These are phyloP conservation scores for Colletotrichum lini DNA, from an alignment of 2,329 filamentous ascomycete genomes.

Conservation along the genomic window DNA sequence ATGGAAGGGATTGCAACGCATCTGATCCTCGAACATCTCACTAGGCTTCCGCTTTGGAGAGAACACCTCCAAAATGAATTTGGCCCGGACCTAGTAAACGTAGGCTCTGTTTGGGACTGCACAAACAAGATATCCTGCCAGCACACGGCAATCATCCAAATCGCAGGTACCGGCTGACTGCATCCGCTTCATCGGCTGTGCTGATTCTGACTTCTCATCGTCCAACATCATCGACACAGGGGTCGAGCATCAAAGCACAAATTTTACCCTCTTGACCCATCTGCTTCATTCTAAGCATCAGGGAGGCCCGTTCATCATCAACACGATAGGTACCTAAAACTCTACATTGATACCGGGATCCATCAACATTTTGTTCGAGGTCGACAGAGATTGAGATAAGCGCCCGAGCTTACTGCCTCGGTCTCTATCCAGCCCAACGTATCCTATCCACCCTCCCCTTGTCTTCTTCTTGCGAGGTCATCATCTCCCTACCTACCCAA, in stretches of 20 bases:
- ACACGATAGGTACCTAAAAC: neutral
- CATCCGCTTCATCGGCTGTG: neutral
- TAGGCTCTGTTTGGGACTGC: neutral
- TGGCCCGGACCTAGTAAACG: constrained; percentile 11
- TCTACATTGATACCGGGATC: neutral
- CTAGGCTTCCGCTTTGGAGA: constrained; percentile 3
- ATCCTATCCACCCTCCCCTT: constrained; percentile 5
- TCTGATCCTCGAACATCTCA: neutral
- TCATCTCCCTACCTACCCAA: constrained; percentile 1
- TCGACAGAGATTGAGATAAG: constrained; percentile 23
- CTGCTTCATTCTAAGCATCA: neutral
- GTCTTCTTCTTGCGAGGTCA: constrained; percentile 8
- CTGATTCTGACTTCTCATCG: neutral
- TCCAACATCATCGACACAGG: constrained; percentile 30
- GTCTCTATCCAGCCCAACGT: constrained; percentile 4
- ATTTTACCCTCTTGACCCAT: neutral
- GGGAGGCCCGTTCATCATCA: constrained; percentile 11
- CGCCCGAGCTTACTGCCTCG: neutral
- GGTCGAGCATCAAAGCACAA: constrained; percentile 18
- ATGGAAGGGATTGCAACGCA: constrained; percentile 14
- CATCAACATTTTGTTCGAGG: neutral
- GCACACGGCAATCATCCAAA: neutral
- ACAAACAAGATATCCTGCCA: neutral
- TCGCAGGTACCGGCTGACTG: neutral
- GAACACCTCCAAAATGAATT: constrained; percentile 3